Evolutionary conservation across 805 yeast species (phyloP), one percentile per base, ranked within the genome.

Genomic region (Candida tammaniensis): DNA sequence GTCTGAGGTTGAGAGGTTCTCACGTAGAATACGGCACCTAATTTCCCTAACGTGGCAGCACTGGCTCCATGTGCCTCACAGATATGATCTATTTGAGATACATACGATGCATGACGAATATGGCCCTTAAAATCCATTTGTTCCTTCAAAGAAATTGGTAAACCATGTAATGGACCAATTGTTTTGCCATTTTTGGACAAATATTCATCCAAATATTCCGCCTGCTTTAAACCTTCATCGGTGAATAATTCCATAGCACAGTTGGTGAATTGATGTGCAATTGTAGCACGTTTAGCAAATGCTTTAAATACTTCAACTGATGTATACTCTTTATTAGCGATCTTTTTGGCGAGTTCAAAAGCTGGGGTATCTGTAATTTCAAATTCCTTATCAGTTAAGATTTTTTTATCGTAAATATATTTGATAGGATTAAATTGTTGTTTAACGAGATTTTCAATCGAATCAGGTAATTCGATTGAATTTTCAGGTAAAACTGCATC

Each of bases 111-210:
- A 43, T 65, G 70, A 9, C 70, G 57, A 40, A 54, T 47, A 35
- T 46, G 60, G 20, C 56, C 62, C 34, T 46, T 54, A 47, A 46
- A 63, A 38, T 49, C 43, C 55, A 64, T 58, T 38, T 70, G 74
- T 43, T 72, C 81, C 41, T 80, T 80, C 35, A 80, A 61, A 0
- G 83, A 76, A 20, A 80, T 59, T 2, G 86, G 87, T 19, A 80
- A 56, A 2, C 87, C 87, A 46, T 80, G 86, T 30, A 80, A 64
- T 2, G 83, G 80, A 18, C 86, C 86, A 22, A 74, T 49, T 2
- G 69, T 54, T 42, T 71, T 65, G 11, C 80, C 81, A 26, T 69
- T 55, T 27, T 63, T 44, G 34, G 51, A 54, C 36, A 44, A 74
- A 48, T 71, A 68, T 16, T 64, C 72, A 49, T 82, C 89, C 40